Evolutionary conservation across 2,329 filamentous ascomycete species (phyloP).

Genomic region (Arthrobotrys conoides): DNA sequence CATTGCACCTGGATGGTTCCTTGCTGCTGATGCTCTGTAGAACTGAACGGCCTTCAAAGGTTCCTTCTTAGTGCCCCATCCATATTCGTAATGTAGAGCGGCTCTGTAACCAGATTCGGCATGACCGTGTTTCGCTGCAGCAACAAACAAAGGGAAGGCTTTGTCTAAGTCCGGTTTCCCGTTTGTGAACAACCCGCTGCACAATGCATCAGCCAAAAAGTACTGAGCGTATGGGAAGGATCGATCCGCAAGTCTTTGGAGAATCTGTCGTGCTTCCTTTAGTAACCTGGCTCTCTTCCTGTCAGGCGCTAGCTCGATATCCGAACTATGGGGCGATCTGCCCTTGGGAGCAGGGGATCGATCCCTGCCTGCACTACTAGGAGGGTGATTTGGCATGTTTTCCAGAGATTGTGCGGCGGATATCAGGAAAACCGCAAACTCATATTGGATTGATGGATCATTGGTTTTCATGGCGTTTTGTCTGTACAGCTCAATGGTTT

Average conservation of each 20-base stretch:
- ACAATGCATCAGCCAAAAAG: constrained; percentile 93
- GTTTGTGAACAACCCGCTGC: constrained; percentile 94
- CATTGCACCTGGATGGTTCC: constrained; percentile 95
- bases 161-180: constrained; percentile 91
- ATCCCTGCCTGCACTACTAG: constrained; percentile 50
- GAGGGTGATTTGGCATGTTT: constrained; percentile 41
- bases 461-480: constrained; percentile 98
- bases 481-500: constrained; percentile 97
- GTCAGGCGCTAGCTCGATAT: constrained; percentile 69
- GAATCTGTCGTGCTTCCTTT: constrained; percentile 87
- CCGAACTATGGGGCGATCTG: constrained; percentile 63
- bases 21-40: constrained; percentile 88
- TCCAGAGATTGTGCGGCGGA: constrained; percentile 77
- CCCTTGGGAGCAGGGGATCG: constrained; percentile 65
- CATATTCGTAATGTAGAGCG: constrained; percentile 96
- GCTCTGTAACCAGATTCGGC: constrained; percentile 95
- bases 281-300: constrained; percentile 78
- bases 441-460: constrained; percentile 90
- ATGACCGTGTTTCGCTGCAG: constrained; percentile 96
- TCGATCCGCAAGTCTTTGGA: constrained; percentile 86
- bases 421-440: constrained; percentile 95
- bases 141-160: constrained; percentile 91
- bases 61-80: constrained; percentile 93
- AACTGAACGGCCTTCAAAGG: constrained; percentile 94
- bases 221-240: constrained; percentile 98